These are phyloP conservation scores for Adenanthera pavonina DNA, from an alignment of 306 rosid genomes.

Conservation along the genomic window DNA sequence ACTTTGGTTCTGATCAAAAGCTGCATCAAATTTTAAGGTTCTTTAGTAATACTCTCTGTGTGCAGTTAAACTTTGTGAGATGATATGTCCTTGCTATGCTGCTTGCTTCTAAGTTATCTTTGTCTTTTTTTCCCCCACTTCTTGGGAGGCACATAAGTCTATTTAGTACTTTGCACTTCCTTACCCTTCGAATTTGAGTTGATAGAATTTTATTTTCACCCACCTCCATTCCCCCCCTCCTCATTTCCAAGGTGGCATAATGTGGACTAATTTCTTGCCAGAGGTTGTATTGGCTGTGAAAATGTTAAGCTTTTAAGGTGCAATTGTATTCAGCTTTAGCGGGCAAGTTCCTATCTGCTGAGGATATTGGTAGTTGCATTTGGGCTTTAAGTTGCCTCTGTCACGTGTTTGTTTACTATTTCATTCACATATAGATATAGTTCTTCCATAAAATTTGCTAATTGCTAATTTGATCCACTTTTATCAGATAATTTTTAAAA, in stretches of 20 bases:
- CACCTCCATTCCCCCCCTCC: not conserved
- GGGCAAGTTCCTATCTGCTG: not conserved
- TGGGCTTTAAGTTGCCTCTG: conserved; percentile 18
- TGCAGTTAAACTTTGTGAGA: not conserved
- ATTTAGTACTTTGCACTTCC: not conserved
- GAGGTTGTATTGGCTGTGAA: not conserved
- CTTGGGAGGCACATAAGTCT: not conserved
- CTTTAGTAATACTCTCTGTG: not conserved
- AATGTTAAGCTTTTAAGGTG: conserved; percentile 9
- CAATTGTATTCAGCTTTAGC: conserved; percentile 18
- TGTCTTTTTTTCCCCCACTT: not conserved
- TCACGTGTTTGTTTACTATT: not conserved
- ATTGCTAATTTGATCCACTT: conserved; percentile 28
- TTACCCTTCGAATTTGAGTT: not conserved
- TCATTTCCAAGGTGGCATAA: not conserved
- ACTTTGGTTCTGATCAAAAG: not conserved
- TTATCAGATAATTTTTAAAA: conserved; percentile 85
- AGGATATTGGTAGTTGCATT: not conserved
- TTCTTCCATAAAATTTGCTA: conserved; percentile 34
- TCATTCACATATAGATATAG: conserved; percentile 19
- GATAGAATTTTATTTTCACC: not conserved
- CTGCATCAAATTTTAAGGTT: not conserved
- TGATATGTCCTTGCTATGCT: not conserved
- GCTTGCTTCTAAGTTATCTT: not conserved
- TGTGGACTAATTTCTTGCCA: conserved; percentile 2